Evolutionary conservation across 805 yeast genomes (phyloP).

Genomic region (Zygoascus tannicola): DNA sequence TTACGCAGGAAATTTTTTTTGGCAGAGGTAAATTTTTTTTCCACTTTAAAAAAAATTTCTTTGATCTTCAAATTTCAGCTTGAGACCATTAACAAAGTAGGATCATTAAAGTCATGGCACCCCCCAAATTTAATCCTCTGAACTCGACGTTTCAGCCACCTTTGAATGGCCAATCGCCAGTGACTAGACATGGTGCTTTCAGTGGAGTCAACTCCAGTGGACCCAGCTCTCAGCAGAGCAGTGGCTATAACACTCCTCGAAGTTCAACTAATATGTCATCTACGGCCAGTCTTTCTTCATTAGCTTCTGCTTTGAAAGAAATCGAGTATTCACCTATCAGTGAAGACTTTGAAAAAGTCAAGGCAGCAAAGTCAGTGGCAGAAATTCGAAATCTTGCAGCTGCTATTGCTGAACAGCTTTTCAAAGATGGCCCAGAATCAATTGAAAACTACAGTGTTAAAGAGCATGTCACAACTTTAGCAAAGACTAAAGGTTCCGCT

Average conservation of each 20-base stretch:
- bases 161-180: slow-evolving; percentile 5
- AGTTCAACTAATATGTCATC: slow-evolving; percentile 34
- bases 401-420: slow-evolving; percentile 42
- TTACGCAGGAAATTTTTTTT: too few species aligned
- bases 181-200: slow-evolving; percentile 5
- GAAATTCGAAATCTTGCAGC: slow-evolving; percentile 50
- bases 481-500: slow-evolving; percentile 65
- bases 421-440: slow-evolving; percentile 35
- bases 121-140: slow-evolving; percentile 12
- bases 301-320: slow-evolving; percentile 63
- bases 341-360: slow-evolving; percentile 44
- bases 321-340: slow-evolving; percentile 59
- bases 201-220: background rate
- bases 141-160: background rate
- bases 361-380: slow-evolving; percentile 40
- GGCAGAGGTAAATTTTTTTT: slow-evolving; percentile 3
- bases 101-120: slow-evolving; percentile 6
- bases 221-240: slow-evolving; percentile 3
- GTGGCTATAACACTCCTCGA: slow-evolving; percentile 22
- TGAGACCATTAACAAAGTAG: background rate
- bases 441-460: slow-evolving; percentile 58
- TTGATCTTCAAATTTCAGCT: background rate
- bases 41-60: background rate
- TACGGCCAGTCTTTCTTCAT: slow-evolving; percentile 62
- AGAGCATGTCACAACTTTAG: slow-evolving; percentile 54